Conservation (phyloP, 306 rosid species). For the barrel medic (Medicago truncatula) region MtrunA17r5.0-ANR NC_053044.1:43486001-43486500, state of each 20-base stretch:
- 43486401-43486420: too few species aligned
- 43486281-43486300: too few species aligned
- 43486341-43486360: too few species aligned
- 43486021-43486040: background rate
- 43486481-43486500: too few species aligned
- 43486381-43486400: too few species aligned
- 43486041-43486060: slow-evolving; percentile 18
- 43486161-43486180: background rate
- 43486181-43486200: background rate
- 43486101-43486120: too few species aligned
- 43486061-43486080: slow-evolving; percentile 6
- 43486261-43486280: background rate
- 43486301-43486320: too few species aligned
- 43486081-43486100: slow-evolving; percentile 11
- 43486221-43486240: background rate
- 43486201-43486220: background rate
- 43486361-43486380: too few species aligned
- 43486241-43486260: background rate
- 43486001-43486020: slow-evolving; percentile 1
- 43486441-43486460: too few species aligned
- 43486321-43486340: too few species aligned
- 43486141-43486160: background rate
- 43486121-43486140: background rate
- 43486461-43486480: too few species aligned
- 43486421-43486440: too few species aligned